Conservation (phyloP, 2,329 filamentous ascomycete species). For the Sarocladiaceae sp. region DNA sequence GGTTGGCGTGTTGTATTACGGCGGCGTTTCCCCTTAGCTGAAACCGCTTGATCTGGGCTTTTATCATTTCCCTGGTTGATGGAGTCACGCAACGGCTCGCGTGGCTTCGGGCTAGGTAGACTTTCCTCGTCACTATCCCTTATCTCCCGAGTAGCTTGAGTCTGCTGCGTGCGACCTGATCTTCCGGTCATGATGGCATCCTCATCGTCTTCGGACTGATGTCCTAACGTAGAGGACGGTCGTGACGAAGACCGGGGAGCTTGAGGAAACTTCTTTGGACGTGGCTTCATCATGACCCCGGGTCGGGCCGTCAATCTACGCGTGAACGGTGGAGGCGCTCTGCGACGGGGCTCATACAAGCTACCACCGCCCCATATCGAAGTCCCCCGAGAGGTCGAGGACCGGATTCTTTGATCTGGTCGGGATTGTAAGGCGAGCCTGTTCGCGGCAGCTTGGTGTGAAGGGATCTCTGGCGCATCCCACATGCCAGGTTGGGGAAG, state of each 20-base stretch:
- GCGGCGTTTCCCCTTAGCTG: not conserved
- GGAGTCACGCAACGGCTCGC: not conserved
- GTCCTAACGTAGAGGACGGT: not conserved
- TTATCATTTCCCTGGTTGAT: conserved; percentile 1
- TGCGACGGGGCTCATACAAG: not conserved
- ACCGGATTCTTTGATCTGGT: not conserved
- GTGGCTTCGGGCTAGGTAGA: not conserved
- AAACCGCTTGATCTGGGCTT: not conserved
- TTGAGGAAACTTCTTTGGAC: not conserved
- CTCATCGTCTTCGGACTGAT: not conserved
- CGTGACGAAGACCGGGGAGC: not conserved
- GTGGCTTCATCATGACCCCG: not conserved
- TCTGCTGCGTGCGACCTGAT: too few relatives aligned
- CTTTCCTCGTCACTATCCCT: not conserved
- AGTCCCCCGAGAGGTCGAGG: not conserved
- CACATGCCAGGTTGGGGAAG: not conserved
- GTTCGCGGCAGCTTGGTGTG: not conserved
- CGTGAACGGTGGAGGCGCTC: not conserved
- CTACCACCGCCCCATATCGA: conserved; percentile 2
- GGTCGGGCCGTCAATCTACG: not conserved
- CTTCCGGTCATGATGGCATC: not conserved
- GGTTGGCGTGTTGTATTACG: too few relatives aligned
- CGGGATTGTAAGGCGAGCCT: conserved; percentile 1
- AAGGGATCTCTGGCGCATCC: conserved; percentile 1
- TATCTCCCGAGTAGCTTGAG: too few relatives aligned